Conservation (phyloP, 1,284 basidiomycete species). For the Cystobasidiaceae sp. region DNA sequence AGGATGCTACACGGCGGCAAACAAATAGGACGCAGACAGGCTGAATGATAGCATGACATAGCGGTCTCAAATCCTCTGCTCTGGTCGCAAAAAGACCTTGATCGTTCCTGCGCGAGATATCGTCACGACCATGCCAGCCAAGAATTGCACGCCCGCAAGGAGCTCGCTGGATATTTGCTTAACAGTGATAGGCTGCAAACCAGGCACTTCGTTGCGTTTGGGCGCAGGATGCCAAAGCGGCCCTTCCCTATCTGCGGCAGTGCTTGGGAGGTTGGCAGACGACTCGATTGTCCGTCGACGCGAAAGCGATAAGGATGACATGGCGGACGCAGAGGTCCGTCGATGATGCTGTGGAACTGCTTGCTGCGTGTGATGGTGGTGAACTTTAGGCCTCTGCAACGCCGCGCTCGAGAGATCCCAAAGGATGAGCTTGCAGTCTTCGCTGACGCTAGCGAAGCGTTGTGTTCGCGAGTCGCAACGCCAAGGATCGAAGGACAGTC, state of each 20-base stretch:
- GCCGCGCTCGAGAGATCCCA: constrained; percentile 86
- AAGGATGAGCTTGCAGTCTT: constrained; percentile 88
- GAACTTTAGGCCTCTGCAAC: constrained; percentile 66
- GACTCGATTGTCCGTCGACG: constrained; percentile 55
- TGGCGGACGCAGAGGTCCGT: constrained; percentile 61
- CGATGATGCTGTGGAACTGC: constrained; percentile 45
- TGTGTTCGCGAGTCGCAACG: constrained; percentile 66
- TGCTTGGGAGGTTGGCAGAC: constrained; percentile 53
- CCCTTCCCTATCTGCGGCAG: constrained; percentile 43
- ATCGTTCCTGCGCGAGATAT: constrained; percentile 65
- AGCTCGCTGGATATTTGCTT: constrained; percentile 75
- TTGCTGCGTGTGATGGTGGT: constrained; percentile 47
- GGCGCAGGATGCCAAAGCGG: constrained; percentile 75
- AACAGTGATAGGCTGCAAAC: constrained; percentile 70
- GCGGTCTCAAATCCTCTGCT: constrained; percentile 20
- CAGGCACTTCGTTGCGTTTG: constrained; percentile 77
- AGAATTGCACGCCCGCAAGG: constrained; percentile 63
- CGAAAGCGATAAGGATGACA: constrained; percentile 65
- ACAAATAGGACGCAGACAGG: too few species aligned
- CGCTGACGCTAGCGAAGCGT: constrained; percentile 79
- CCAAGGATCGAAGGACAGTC: constrained; percentile 80
- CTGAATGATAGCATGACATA: neutral
- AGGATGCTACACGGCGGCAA: neutral
- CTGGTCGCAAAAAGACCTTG: constrained; percentile 75
- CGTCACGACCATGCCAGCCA: constrained; percentile 68